Conservation (phyloP, 805 yeast species). For the Sugiyamaella qingdaonensis region DNA sequence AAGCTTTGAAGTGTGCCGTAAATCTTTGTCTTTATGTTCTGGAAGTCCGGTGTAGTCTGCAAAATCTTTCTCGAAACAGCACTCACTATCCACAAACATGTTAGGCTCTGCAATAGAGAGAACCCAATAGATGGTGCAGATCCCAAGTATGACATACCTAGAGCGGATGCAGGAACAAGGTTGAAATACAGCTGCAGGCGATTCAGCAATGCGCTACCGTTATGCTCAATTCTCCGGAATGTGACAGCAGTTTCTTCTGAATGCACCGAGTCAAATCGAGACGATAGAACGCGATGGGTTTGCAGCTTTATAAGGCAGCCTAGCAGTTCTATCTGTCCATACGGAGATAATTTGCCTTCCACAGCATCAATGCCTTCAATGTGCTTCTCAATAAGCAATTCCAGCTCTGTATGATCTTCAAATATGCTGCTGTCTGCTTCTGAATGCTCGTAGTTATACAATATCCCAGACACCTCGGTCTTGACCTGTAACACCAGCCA, state of each 20-base stretch:
- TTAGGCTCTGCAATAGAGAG: constrained; percentile 3
- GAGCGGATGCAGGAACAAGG: neutral
- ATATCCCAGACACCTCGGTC: neutral
- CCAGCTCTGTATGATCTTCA: constrained; percentile 2
- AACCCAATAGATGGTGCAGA: neutral
- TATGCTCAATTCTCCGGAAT: neutral
- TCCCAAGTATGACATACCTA: constrained; percentile 6
- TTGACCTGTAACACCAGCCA: constrained; percentile 1
- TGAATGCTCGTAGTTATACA: neutral
- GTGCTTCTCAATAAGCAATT: neutral
- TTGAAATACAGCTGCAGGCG: neutral
- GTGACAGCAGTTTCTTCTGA: neutral
- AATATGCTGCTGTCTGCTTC: neutral
- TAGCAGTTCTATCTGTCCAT: constrained; percentile 10
- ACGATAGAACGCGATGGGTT: constrained; percentile 5
- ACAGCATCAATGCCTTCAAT: constrained; percentile 4
- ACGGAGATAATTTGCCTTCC: constrained; percentile 8
- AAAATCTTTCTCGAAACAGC: neutral
- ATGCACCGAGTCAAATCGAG: neutral
- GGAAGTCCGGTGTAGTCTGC: neutral
- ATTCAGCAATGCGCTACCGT: neutral
- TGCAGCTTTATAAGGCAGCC: constrained; percentile 7
- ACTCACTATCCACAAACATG: constrained; percentile 6
- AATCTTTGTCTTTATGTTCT: neutral
- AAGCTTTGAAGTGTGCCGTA: neutral